Base-by-base conservation (phyloP, 331 rosid species). In the Telfairia occidentalis region DNA sequence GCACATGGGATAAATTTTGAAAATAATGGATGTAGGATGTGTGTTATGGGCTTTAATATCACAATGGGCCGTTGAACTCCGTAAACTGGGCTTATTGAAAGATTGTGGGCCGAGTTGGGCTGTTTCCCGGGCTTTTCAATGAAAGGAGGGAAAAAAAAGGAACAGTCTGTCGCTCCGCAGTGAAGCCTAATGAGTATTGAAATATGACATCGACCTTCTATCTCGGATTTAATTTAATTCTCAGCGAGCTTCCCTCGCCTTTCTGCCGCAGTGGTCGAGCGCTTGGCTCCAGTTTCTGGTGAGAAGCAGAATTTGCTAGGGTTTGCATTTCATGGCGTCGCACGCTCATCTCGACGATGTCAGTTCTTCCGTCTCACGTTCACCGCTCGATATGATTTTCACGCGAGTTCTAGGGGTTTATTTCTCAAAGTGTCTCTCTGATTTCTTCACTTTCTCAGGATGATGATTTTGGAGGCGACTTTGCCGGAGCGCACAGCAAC, bases 391-490 rank as follows among this genome's bases (percentile, higher is more conserved):
- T 1, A n/a, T 76, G 40, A 5, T 29, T 35, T 18, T 69, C 26
- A 77, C 32, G 55, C 76, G 57, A 54, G 46, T 63, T 66, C 38
- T n/a, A 6, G 45, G 43, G 23, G 23, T 58, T 8, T 34, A 40
- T 24, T 23, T 1, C 15, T 35, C 45, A 35, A 1, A 48, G 29
- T 63, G 61, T 5, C 50, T 24, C 42, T 45, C 4, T 63, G 65
- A 42, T 4, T 32, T 75, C 69, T 70, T 49, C 63, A 65, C 57
- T 18, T 74, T 7, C 49, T 7, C 83, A 94, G 97, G 98, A 94
- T 15, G 96, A 89, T 77, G 98, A 89, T 86, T 94, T 91, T 54
- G 96, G 92, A 73, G 97, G 95, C 26, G 90, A 81, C 49, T 81
- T 87, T 72, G 37, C 75, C 48, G 96, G 85, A 77, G 15, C 78